Percentiles rank a stretch among this genome's conserved stretches.
Conservation (phyloP, 2,329 filamentous ascomycete species). For the Aspergillus eucalypticola region DNA sequence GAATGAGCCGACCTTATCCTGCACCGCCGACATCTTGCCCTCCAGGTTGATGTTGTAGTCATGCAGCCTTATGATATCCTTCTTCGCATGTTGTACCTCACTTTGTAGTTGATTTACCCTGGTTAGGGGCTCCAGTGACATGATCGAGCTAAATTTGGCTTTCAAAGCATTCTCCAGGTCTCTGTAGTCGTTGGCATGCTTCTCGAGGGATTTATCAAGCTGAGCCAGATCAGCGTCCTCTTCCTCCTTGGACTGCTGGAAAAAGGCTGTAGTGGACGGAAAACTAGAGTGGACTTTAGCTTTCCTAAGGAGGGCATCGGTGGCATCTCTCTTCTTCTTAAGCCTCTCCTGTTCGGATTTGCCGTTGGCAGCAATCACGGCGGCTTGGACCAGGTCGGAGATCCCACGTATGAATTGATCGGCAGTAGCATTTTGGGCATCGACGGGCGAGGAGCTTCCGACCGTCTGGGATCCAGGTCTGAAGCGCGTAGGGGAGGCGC, state of each 20-base stretch:
- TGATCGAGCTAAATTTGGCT: constrained; percentile 9
- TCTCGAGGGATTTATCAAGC: constrained; percentile 24
- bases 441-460: background rate
- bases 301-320: constrained; percentile 41
- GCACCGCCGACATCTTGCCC: constrained; percentile 6
- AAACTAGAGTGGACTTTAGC: constrained; percentile 23
- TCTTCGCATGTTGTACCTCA: constrained; percentile 10
- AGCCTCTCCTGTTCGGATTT: constrained; percentile 30
- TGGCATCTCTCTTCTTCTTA: constrained; percentile 30
- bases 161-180: constrained; percentile 19
- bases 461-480: background rate
- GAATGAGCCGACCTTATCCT: background rate
- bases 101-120: constrained; percentile 21
- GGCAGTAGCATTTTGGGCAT: constrained; percentile 1
- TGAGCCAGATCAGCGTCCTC: constrained; percentile 21
- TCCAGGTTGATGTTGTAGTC: constrained; percentile 1
- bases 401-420: constrained; percentile 45
- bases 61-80: background rate
- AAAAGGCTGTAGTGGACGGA: constrained; percentile 26
- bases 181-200: constrained; percentile 18
- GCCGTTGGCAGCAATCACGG: constrained; percentile 27
- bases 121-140: constrained; percentile 9
- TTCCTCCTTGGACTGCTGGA: constrained; percentile 21
- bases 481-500: background rate
- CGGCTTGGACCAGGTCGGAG: constrained; percentile 22